Evolutionary conservation across 2,329 filamentous ascomycete species (phyloP), one percentile per base, ranked within the genome.

Genomic region (Chaetomiaceae sp.): DNA sequence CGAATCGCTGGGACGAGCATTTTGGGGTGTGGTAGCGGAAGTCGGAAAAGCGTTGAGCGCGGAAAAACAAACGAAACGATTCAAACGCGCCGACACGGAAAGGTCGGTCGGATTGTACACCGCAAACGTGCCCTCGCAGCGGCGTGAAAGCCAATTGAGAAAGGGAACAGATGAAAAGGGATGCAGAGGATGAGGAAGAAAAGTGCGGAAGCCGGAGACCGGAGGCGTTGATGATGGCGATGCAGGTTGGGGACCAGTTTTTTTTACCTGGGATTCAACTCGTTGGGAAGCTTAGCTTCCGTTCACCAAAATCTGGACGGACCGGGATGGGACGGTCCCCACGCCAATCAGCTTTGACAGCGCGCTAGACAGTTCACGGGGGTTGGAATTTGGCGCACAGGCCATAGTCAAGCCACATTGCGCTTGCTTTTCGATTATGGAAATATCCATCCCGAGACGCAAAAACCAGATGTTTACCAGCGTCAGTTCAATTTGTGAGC

Each of bases 1-100:
- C 82, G 76, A 65, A 85, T 74, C 63, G 80, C 79, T 64, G 80
- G 79, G 70, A 79, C 77, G 72, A 85, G 78, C 82, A 85, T 85
- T 60, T 64, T 74, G 58, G 33, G 30, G 69, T 62, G 58, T 54
- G 51, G 33, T 41, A 36, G 27, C 34, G 48, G 40, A 44, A 34
- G 38, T 41, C 58, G 46, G 57, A 56, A 56, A 58, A 54, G 43
- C 50, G 52, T 57, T 56, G 53, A 55, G 45, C 14, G 48, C 54
- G 50, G 60, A 44, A 57, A 53, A 58, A 54, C 48, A 62, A 62
- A 53, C 18, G 21, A 48, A 59, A 58, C 36, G 37, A 46, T 38
- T 45, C 54, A 43, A 51, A 58, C 47, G 38, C 49, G 48, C 48
- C 44, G 48, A 41, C 44, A 34, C 45, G 32, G 36, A 29, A 32